Evolutionary conservation across 768 basidiomycete species (phyloP).

Genomic region (Psilocybe sp.): DNA sequence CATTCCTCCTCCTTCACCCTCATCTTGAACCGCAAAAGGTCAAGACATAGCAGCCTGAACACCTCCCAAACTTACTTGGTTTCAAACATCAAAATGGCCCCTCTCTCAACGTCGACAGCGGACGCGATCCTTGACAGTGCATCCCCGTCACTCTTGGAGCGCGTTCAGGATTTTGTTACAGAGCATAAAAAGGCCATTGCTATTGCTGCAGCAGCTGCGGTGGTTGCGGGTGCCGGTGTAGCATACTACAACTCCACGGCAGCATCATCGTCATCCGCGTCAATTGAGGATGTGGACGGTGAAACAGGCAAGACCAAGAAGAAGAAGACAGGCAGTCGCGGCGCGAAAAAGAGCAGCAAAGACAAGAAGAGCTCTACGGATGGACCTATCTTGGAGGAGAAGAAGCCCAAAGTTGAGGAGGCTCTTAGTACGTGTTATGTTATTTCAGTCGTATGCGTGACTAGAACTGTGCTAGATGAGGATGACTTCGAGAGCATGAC

Average conservation of each 20-base stretch:
- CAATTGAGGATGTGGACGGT: conserved; percentile 22
- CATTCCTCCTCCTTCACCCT: neutral
- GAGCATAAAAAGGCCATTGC: conserved; percentile 79
- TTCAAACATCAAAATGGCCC: conserved; percentile 1
- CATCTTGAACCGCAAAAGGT: neutral
- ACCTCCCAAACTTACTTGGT: neutral
- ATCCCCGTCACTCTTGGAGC: conserved; percentile 44
- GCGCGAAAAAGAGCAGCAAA: conserved; percentile 35
- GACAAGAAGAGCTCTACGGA: conserved; percentile 58
- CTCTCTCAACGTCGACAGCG: neutral
- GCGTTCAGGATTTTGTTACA: conserved; percentile 63
- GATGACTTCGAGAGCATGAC: conserved; percentile 43
- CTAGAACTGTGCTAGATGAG: neutral
- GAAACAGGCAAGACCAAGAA: conserved; percentile 43
- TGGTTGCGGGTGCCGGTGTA: conserved; percentile 64
- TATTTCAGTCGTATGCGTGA: neutral
- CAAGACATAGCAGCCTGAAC: neutral
- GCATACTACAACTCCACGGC: conserved; percentile 75
- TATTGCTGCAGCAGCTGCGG: conserved; percentile 69
- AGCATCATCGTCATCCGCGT: conserved; percentile 26
- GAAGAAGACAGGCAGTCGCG: conserved; percentile 40
- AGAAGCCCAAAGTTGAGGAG: conserved; percentile 39
- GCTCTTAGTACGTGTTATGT: conserved; percentile 23
- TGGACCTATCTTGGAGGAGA: conserved; percentile 81
- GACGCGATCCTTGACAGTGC: conserved; percentile 10